phyloP scores from a whole-genome alignment of 768 basidiomycete species.

The Lentinula edodes region DNA sequence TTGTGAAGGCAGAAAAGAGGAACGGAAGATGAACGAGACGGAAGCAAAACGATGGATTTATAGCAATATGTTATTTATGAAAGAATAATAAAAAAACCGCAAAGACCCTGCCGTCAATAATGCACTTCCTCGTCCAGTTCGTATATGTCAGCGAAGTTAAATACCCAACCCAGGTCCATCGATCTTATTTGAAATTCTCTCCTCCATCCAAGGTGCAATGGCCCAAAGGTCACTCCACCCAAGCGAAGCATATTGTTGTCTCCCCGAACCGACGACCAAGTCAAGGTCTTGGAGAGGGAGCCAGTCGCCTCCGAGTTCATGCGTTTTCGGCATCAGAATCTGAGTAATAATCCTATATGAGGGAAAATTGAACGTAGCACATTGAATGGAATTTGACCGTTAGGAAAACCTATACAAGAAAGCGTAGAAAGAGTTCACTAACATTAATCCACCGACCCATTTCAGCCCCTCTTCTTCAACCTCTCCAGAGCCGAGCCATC shows the following conservation, averaged over 20 bases:
- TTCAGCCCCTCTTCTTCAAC: slow-evolving; percentile 54
- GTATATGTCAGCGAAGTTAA: background rate
- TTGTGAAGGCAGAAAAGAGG: background rate
- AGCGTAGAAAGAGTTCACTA: slow-evolving; percentile 11
- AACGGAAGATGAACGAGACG: background rate
- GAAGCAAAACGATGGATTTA: background rate
- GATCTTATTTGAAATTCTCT: slow-evolving; percentile 56
- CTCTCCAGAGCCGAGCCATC: slow-evolving; percentile 50
- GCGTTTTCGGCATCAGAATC: slow-evolving; percentile 39
- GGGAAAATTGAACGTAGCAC: too few species aligned
- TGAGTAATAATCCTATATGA: slow-evolving; percentile 55
- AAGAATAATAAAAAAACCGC: background rate
- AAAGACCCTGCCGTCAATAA: background rate
- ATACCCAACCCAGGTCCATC: slow-evolving; percentile 70
- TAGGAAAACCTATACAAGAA: background rate
- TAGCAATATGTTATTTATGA: background rate
- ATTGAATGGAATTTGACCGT: too few species aligned
- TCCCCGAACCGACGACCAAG: slow-evolving; percentile 39
- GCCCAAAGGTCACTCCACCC: slow-evolving; percentile 62
- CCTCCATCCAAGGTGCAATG: slow-evolving; percentile 78
- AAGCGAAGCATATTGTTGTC: slow-evolving; percentile 65
- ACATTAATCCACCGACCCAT: slow-evolving; percentile 76
- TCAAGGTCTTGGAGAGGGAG: slow-evolving; percentile 41
- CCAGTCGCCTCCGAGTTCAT: slow-evolving; percentile 27
- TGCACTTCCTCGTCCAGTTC: too few species aligned